Base-by-base conservation (phyloP, 441 rosid species). In the Adansonia rubrostipa region DNA sequence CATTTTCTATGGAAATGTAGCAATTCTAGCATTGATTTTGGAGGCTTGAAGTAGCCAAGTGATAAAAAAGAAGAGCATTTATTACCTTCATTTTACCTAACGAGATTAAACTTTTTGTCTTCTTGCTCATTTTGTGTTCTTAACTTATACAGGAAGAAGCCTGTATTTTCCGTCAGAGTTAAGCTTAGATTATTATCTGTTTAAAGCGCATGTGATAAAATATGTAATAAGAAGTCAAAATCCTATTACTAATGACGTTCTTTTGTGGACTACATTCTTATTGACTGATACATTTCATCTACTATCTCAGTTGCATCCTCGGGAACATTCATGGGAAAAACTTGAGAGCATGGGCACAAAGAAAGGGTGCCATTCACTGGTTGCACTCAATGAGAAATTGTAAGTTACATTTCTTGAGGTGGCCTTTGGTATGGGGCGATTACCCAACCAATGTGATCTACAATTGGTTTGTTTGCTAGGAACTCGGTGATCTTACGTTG, bases 301-400 rank as follows among this genome's bases (percentile, higher is more conserved):
- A 71, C 9, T 42, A 53, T 78, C 53, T n/a, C 81, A 87, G 89
- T 76, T 40, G 36, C 87, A 87, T 81, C 84, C 85, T 28, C 81
- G 87, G 74, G 86, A 78, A 67, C 54, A 33, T 74, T 72, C 81
- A 13, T 87, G 89, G 89, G 80, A 42, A 45, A 48, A 67, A 51
- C 83, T 85, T 2, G 51, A 48, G 72, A 74, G 76, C 63, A 83
- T 85, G 86, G 45, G 19, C 71, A 48, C 76, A 9, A 83, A 74
- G 58, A 81, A 87, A 69, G 87, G 74, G 24, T 81, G 84, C 36
- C 87, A 74, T 69, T 83, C 86, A 6, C 17, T 84, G 70, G 74
- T 36, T 50, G 81, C 50, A 40, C 60, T 81, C 54, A 81, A 83
- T 15, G 86, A 83, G 51, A 87, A 83, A 77, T 33, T 87, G 89